phyloP scores from a whole-genome alignment of 2,329 filamentous ascomycete species.

The Dactylellina sp. region DNA sequence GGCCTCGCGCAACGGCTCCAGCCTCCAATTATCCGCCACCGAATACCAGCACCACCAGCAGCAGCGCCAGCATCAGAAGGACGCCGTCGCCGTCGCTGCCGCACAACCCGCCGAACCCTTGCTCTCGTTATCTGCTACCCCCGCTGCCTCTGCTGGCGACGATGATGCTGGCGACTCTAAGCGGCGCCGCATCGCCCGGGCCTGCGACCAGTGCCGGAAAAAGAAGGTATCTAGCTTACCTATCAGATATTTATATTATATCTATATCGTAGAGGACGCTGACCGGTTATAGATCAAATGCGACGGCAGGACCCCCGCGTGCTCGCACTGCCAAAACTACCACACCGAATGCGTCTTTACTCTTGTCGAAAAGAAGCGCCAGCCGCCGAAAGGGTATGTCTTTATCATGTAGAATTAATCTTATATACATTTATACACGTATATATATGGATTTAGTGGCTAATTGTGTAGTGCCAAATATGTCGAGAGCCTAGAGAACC shows the following conservation, averaged over 20 bases:
- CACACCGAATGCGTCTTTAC: conserved; percentile 98
- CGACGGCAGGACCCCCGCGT: conserved; percentile 85
- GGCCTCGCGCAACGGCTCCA: conserved; percentile 29
- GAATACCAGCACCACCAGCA: conserved; percentile 49
- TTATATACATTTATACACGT: conserved; percentile 76
- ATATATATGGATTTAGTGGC: conserved; percentile 69
- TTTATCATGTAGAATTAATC: too few species aligned
- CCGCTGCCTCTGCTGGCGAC: too few species aligned
- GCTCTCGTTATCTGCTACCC: too few species aligned
- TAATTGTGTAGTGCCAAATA: conserved; percentile 83
- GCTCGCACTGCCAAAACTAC: conserved; percentile 96
- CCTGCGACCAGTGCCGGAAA: conserved; percentile 83
- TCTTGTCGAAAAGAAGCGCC: conserved; percentile 98
- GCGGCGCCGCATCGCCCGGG: conserved; percentile 75
- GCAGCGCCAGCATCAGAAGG: conserved; percentile 27
- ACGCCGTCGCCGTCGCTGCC: conserved; percentile 17
- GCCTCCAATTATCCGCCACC: conserved; percentile 53
- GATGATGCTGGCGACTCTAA: conserved; percentile 37
- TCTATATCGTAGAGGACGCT: background rate
- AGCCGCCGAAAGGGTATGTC: conserved; percentile 89
- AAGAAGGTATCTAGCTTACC: conserved; percentile 71
- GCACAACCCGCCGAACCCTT: too few species aligned
- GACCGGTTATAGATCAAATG: conserved; percentile 74
- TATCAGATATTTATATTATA: too few species aligned
- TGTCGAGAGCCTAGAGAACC: conserved; percentile 86